Base-by-base conservation (phyloP, 176 grass and related monocot genomes). In the Chloris gayana region DNA sequence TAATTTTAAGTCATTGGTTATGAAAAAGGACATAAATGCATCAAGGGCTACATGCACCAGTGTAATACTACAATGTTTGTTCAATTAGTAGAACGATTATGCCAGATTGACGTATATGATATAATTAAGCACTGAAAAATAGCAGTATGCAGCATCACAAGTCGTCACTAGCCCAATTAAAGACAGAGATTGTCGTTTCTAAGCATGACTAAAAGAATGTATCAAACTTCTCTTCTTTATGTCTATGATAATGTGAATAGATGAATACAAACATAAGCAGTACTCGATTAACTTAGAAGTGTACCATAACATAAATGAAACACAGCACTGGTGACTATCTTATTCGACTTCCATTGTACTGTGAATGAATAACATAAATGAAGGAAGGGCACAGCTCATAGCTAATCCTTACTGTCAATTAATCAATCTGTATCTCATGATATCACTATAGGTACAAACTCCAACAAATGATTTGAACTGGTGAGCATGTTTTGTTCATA, bases 361-460 rank as follows among this genome's bases (percentile, higher is more conserved):
- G 35, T 37, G 35, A 6, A 37, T 37, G 35, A 5, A 2, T 0
- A 37, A 37, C 35, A 37, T 37, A 59, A 30, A 34, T 18, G 18
- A 74, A 24, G 61, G 37, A 84, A 61, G 32, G 42, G 10, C 24
- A 88, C 74, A 79, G 19, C 49, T 88, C 25, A 84, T 53, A 70
- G 53, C 30, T 79, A 31, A 67, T 67, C 49, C 51, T 79, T 74
- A 32, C 11, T 50, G 34, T 84, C 62, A 80, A 24, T 49, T 4
- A 74, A 79, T 29, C 58, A 24, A 39, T 62, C 26, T 9, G 39
- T 11, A 25, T 61, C 47, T 67, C 74, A 58, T 5, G 67, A 47
- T 47, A 67, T 68, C 46, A 34, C 71, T 47, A 49, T 17, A 83
- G 51, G 42, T 38, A 73, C 19, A 57, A 49, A 76, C 70, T 62